Base-by-base conservation (phyloP, 441 rosid species). In the Pelargonium fulgidum region DNA sequence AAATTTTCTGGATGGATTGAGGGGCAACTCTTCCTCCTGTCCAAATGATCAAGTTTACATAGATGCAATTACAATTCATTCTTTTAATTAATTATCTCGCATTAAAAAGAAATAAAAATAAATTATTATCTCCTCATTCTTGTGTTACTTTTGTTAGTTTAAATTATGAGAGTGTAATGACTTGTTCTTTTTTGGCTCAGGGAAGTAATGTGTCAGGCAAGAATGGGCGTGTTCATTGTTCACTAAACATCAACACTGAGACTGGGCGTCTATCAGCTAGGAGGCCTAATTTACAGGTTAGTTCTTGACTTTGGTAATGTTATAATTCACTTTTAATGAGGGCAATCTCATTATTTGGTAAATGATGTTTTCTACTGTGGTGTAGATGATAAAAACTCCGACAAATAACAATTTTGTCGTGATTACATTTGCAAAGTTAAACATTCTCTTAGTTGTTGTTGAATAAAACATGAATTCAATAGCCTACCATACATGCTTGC, bases 231-330 rank as follows among this genome's bases (percentile, higher is more conserved):
- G 85, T 93, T 65, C 99, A 93, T 80, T 91, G 99, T 80, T 93
- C 99, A 70, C 76, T 93, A 75, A 93, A 93, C 78, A 93, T 93
- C 81, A 93, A 93, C 79, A 93, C 97, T 10, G 99, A 91, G 84
- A 93, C 99, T 29, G 99, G 99, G 42, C 91, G 97, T 68, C 82
- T 93, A 76, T 90, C 99, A 47, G 97, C 99, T 48, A 89, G 97
- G 82, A 86, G 97, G 77, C 98, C 97, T 67, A 91, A 89, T 83
- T 85, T 93, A 79, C 96, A 93, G 93, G 97, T 93, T 77, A 20
- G 63, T 22, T 59, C 6, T 59, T 59, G 16, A 54, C 17, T 54
- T 54, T n/a, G 5, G 10, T 7, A 42, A 7, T 54, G 36, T 45
- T 54, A 10, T 62, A 52, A 71, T 50, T 19, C 33, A 26, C 58